Conservation (phyloP, 306 rosid genomes). For the Calophaca sinica region DNA sequence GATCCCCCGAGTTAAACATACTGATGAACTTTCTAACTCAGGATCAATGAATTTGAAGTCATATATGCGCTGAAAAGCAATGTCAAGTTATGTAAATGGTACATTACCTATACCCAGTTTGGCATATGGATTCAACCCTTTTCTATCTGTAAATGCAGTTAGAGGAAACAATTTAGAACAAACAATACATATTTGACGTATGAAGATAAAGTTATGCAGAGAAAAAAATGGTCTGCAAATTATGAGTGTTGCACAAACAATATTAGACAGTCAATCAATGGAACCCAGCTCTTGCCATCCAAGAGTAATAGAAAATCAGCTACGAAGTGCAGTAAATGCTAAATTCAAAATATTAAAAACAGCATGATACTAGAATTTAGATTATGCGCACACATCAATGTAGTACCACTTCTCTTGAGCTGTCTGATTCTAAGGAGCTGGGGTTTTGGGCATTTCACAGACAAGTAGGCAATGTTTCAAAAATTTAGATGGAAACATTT, state of each 20-base stretch:
- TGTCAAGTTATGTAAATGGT: slow-evolving; percentile 31
- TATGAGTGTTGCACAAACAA: slow-evolving; percentile 10
- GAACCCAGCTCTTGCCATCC: slow-evolving; percentile 8
- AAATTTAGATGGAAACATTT: slow-evolving; percentile 4
- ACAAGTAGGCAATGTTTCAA: slow-evolving; percentile 22
- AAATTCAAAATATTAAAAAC: neutral
- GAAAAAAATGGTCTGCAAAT: slow-evolving; percentile 7
- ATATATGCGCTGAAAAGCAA: neutral
- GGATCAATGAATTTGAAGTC: neutral
- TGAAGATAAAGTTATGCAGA: slow-evolving; percentile 14
- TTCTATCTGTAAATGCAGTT: neutral
- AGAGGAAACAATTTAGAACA: slow-evolving; percentile 29
- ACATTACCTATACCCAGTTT: slow-evolving; percentile 45
- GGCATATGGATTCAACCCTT: neutral
- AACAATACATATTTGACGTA: neutral
- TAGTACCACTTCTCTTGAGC: neutral
- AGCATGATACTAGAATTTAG: neutral
- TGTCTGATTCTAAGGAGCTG: too few species aligned
- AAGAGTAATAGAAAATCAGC: neutral
- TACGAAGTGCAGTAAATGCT: neutral
- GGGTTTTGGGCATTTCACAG: too few species aligned
- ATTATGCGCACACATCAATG: slow-evolving; percentile 8
- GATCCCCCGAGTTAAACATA: neutral
- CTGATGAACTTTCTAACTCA: neutral
- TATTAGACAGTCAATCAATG: slow-evolving; percentile 4